Percentiles rank a stretch among this genome's conserved stretches.
Evolutionary conservation across 805 yeast species (phyloP).

Genomic region (Candida verbasci): DNA sequence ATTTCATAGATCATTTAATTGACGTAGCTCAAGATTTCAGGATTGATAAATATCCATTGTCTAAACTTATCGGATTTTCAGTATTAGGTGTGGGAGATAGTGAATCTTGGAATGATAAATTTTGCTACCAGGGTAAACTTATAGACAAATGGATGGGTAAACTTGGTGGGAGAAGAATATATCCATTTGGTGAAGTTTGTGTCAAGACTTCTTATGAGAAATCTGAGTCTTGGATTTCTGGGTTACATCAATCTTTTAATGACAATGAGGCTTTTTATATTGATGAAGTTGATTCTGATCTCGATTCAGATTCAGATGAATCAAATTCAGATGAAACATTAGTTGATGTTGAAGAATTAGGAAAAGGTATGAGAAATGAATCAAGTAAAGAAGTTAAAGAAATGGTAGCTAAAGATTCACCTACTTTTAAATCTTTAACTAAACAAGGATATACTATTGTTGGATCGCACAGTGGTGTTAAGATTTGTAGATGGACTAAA

Average conservation of each 20-base stretch:
- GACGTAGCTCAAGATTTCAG: conserved; percentile 85
- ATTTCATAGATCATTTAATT: conserved; percentile 70
- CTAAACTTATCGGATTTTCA: conserved; percentile 67
- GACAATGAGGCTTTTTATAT: conserved; percentile 66
- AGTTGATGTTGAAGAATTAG: conserved; percentile 89
- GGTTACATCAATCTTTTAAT: conserved; percentile 54
- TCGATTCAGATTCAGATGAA: conserved; percentile 45
- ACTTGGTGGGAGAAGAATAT: conserved; percentile 81
- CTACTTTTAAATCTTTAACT: conserved; percentile 81
- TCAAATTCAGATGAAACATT: conserved; percentile 35
- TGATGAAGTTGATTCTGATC: conserved; percentile 58
- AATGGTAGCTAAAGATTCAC: conserved; percentile 88
- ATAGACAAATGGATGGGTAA: conserved; percentile 75
- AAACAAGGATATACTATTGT: conserved; percentile 92
- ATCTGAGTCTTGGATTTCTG: conserved; percentile 63
- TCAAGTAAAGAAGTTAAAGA: conserved; percentile 42
- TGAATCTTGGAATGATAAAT: conserved; percentile 74
- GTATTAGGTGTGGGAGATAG: conserved; percentile 86
- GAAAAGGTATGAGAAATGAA: conserved; percentile 13
- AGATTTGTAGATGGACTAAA: conserved; percentile 94
- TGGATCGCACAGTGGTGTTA: conserved; percentile 93
- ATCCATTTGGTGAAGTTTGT: conserved; percentile 81
- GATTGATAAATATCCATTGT: conserved; percentile 75
- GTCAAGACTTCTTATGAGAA: conserved; percentile 50
- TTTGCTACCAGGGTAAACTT: conserved; percentile 77